Percentiles rank a stretch among this genome's conserved stretches.
Conservation (phyloP, 2,329 filamentous ascomycete genomes). For the Cladosporium oxysporum region DNA sequence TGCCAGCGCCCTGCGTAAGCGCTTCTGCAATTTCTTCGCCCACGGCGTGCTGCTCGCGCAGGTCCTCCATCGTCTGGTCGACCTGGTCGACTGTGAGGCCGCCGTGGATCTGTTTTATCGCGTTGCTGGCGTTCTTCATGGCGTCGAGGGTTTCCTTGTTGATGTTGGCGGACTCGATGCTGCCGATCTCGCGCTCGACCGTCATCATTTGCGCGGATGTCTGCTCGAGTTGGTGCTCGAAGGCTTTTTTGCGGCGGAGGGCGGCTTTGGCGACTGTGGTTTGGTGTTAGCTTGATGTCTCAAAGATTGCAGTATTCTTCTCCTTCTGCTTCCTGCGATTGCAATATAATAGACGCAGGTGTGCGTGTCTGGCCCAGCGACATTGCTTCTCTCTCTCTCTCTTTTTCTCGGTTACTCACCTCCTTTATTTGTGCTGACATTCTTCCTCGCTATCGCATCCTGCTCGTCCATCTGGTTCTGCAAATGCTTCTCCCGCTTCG, state of each 20-base stretch:
- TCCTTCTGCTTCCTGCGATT: neutral
- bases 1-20: constrained; percentile 69
- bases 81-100: constrained; percentile 92
- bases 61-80: constrained; percentile 89
- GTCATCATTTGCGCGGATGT: constrained; percentile 87
- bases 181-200: constrained; percentile 91
- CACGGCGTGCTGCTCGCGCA: constrained; percentile 88
- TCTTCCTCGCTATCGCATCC: constrained; percentile 83
- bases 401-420: constrained; percentile 61
- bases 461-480: constrained; percentile 93
- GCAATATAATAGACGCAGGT: neutral
- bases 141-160: constrained; percentile 94
- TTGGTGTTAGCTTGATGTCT: constrained; percentile 21
- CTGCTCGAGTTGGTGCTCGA: constrained; percentile 89
- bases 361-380: neutral
- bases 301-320: neutral
- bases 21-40: constrained; percentile 89
- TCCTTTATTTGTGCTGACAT: constrained; percentile 84
- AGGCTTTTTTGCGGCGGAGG: constrained; percentile 88
- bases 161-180: constrained; percentile 97
- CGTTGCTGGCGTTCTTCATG: constrained; percentile 86
- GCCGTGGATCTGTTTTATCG: constrained; percentile 91
- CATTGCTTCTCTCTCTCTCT: neutral
- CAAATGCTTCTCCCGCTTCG: constrained; percentile 91
- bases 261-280: constrained; percentile 81